Conservation (phyloP, 345 rosid species). For the Syzygium grande region DNA sequence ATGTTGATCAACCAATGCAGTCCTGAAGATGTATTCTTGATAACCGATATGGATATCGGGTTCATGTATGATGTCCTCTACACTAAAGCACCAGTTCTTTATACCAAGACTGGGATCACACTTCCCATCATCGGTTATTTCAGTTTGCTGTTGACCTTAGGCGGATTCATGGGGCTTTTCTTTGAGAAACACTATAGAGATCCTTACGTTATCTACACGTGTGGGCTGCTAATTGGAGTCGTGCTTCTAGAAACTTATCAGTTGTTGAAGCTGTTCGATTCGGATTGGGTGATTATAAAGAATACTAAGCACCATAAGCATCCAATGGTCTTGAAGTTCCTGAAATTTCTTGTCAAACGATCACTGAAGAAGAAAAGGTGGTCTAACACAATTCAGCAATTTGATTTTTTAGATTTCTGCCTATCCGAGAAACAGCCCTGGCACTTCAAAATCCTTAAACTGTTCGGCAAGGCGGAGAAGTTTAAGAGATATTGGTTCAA, state of each 20-base stretch:
- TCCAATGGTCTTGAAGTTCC: background rate
- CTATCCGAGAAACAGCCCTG: background rate
- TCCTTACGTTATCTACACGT: background rate
- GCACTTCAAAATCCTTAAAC: background rate
- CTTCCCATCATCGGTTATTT: background rate
- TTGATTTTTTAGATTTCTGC: background rate
- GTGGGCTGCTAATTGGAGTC: background rate
- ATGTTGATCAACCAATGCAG: background rate
- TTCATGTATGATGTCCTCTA: conserved; percentile 9
- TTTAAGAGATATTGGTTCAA: background rate
- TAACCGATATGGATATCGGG: conserved; percentile 1
- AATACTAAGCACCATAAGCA: background rate
- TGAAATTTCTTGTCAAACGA: background rate
- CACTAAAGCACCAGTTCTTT: conserved; percentile 1
- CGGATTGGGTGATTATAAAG: background rate
- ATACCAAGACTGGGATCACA: background rate
- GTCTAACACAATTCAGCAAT: background rate
- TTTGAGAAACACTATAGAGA: background rate
- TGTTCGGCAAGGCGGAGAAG: background rate
- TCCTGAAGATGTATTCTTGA: background rate
- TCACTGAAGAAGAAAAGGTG: background rate
- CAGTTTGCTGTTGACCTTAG: background rate
- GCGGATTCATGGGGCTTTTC: background rate
- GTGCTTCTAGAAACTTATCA: background rate
- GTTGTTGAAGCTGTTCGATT: background rate